Evolutionary conservation across 495 filamentous ascomycete genomes (phyloP), one percentile per base, ranked within the genome.

Genomic region (Xylaria cubensis): DNA sequence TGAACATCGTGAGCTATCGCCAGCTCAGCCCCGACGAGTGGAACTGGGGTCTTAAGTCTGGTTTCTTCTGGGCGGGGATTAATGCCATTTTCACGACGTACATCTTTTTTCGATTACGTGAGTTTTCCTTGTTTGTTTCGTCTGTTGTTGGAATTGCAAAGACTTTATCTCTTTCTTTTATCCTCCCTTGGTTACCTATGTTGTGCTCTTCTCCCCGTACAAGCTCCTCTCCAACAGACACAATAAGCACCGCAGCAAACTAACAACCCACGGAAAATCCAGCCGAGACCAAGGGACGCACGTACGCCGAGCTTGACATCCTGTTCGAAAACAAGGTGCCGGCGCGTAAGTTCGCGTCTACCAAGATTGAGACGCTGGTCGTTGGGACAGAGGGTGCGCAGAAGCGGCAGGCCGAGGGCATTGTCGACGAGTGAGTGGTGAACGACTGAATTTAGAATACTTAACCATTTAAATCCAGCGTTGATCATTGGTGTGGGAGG

Each of bases 21-120:
- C 87, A 66, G 83, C 73, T 90, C 44, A 84, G 82, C 67, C 83
- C 84, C 0, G 74, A 74, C 10, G 84, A 80, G 44, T 90, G 87
- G 88, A 81, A 84, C 58, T 89, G 88, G 87, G 84, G 83, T 8
- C 76, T 78, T 68, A 85, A 83, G 72, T 76, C 80, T 0, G 87
- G 82, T 3, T 90, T 89, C 79, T 88, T 90, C 75, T 90, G 87
- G 84, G 88, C 84, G 46, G 87, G 82, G 0, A 78, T 80, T 51
- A 87, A 85, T 69, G 76, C 80, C 67, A 72, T 87, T 53, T 86
- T 84, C 46, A 78, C 79, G 32, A 50, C 78, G 12, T 85, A 82
- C 73, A 79, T 82, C 0, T 85, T 75, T 56, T 81, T 81, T 51
- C 77, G 82, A 42, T 62, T 85, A n/a, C 83, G 82, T 71, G 73